Percentiles rank a stretch among this genome's conserved stretches.
These are phyloP conservation scores for Acrodontium crateriforme DNA, from an alignment of 2,329 filamentous ascomycete genomes.

Conservation along the genomic window DNA sequence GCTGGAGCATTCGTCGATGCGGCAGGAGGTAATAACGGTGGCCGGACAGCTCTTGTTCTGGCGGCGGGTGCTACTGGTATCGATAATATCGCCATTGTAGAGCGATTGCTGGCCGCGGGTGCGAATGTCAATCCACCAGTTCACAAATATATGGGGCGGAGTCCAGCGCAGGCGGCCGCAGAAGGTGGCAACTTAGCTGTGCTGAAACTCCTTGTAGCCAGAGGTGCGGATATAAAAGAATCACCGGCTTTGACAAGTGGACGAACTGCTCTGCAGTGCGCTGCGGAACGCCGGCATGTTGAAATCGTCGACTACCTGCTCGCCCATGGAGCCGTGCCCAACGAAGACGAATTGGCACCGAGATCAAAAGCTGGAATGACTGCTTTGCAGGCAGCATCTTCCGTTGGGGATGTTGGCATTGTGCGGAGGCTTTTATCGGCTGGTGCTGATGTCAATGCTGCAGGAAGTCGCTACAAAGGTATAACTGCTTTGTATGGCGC, in stretches of 20 bases:
- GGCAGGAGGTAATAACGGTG: slow-evolving; percentile 10
- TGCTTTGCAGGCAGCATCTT: slow-evolving; percentile 10
- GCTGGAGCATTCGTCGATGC: slow-evolving; percentile 9
- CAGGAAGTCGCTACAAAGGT: slow-evolving; percentile 7
- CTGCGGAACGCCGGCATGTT: slow-evolving; percentile 6
- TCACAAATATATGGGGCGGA: slow-evolving; percentile 10
- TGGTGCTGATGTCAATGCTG: slow-evolving; percentile 11
- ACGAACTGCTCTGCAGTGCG: slow-evolving; percentile 8
- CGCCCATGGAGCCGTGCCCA: slow-evolving; percentile 6
- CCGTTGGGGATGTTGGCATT: slow-evolving; percentile 3
- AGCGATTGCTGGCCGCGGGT: slow-evolving; percentile 6
- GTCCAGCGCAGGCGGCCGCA: slow-evolving; percentile 11
- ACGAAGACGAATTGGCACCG: no score
- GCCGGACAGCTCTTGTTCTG: slow-evolving; percentile 8
- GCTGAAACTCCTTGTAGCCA: slow-evolving; percentile 5
- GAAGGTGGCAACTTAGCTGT: slow-evolving; percentile 8
- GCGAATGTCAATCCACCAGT: slow-evolving; percentile 9
- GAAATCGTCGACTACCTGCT: slow-evolving; percentile 8
- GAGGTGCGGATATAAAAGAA: slow-evolving; percentile 7
- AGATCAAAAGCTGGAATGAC: slow-evolving; percentile 8
- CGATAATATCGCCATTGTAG: slow-evolving; percentile 7
- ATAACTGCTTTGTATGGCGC: slow-evolving; percentile 10
- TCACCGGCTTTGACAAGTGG: slow-evolving; percentile 6
- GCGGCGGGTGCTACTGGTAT: slow-evolving; percentile 9
- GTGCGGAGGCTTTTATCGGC: slow-evolving; percentile 6